These are phyloP conservation scores for Talaromyces wortmannii DNA, from an alignment of 495 filamentous ascomycete genomes.

Conservation along the genomic window DNA sequence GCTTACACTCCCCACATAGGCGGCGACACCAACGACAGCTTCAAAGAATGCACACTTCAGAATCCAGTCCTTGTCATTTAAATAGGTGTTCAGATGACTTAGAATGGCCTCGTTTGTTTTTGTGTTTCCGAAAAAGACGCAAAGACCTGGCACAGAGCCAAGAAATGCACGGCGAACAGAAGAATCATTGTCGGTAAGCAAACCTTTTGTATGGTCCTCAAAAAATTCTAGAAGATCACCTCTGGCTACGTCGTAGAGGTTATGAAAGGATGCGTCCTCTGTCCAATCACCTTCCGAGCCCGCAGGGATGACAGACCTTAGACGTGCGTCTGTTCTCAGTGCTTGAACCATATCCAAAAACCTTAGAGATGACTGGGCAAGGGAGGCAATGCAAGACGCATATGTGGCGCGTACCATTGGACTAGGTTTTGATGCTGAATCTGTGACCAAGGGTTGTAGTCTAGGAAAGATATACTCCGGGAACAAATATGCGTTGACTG, in stretches of 20 bases:
- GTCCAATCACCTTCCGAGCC: conserved; percentile 44
- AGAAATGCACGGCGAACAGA: conserved; percentile 91
- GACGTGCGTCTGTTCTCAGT: conserved; percentile 73
- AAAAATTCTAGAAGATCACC: conserved; percentile 73
- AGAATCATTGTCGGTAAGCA: conserved; percentile 80
- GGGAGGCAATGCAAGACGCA: conserved; percentile 82
- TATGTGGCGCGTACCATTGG: conserved; percentile 79
- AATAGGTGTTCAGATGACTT: conserved; percentile 93
- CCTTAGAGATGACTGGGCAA: conserved; percentile 80
- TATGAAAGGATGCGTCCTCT: conserved; percentile 72
- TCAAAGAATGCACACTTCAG: conserved; percentile 96
- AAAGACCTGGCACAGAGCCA: conserved; percentile 86
- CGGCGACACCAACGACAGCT: conserved; percentile 86
- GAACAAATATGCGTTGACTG: conserved; percentile 92
- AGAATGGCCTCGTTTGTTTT: conserved; percentile 91
- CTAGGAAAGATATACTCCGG: conserved; percentile 89
- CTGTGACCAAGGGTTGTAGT: conserved; percentile 62
- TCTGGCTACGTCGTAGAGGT: conserved; percentile 75
- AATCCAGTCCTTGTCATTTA: conserved; percentile 96
- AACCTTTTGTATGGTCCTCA: conserved; percentile 77
- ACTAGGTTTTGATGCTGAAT: conserved; percentile 48
- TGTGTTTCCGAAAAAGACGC: conserved; percentile 86
- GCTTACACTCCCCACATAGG: conserved; percentile 79
- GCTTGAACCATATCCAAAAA: conserved; percentile 91
- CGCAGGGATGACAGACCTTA: conserved; percentile 72